phyloP scores from a whole-genome alignment of 164 flowering plant genomes.

The Annona cherimola region DNA sequence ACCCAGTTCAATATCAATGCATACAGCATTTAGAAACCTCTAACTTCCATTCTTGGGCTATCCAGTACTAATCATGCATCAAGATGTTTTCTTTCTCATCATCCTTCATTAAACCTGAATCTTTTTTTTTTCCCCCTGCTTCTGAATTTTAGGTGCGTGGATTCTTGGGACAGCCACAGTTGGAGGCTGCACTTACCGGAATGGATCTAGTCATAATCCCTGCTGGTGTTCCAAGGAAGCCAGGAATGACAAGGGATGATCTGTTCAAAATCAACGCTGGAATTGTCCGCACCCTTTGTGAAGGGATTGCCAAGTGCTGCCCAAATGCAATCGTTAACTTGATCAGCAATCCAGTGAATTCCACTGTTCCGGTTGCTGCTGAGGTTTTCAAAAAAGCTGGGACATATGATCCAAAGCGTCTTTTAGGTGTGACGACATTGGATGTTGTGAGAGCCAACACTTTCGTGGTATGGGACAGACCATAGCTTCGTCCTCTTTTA shows the following conservation, averaged over 20 bases:
- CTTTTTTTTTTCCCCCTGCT: background rate
- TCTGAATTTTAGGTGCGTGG: slow-evolving; percentile 71
- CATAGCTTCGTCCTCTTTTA: background rate
- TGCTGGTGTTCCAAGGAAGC: slow-evolving; percentile 96
- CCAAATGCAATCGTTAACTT: slow-evolving; percentile 33
- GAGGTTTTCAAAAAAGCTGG: slow-evolving; percentile 56
- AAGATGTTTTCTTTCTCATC: background rate
- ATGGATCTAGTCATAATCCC: slow-evolving; percentile 97
- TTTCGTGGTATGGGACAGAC: slow-evolving; percentile 27
- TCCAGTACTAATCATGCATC: background rate
- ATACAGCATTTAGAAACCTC: too few species aligned
- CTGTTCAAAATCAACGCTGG: slow-evolving; percentile 33
- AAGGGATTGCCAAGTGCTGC: slow-evolving; percentile 19
- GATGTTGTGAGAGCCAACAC: slow-evolving; percentile 62
- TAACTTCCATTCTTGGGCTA: too few species aligned
- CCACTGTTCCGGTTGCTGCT: slow-evolving; percentile 56
- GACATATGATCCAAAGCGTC: slow-evolving; percentile 32
- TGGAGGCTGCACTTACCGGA: slow-evolving; percentile 82
- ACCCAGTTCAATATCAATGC: too few species aligned
- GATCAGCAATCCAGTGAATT: slow-evolving; percentile 55
- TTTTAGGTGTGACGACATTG: slow-evolving; percentile 68
- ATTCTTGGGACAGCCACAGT: slow-evolving; percentile 75
- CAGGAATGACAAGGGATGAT: slow-evolving; percentile 94
- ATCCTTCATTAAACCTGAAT: background rate
- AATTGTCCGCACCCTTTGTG: slow-evolving; percentile 20